phyloP scores from a whole-genome alignment of 768 basidiomycete species.

The Podaxis pistillaris region DNA sequence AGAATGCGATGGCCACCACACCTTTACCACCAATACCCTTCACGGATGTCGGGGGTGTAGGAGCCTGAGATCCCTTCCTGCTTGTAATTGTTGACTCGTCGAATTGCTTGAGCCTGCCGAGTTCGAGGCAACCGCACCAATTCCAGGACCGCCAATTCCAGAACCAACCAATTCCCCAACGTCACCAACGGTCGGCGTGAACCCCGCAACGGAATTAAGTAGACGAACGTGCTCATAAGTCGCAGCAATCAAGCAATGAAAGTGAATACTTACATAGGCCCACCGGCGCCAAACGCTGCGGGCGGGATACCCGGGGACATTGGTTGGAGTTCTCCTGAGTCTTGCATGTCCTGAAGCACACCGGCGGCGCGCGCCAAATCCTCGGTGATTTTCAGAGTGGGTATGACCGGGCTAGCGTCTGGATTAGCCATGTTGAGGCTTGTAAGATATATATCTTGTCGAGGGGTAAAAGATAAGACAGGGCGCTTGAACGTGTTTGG shows the following conservation, averaged over 20 bases:
- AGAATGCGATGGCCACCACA: conserved; percentile 25
- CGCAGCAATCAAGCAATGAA: background rate
- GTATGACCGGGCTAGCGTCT: conserved; percentile 24
- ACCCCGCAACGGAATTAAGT: background rate
- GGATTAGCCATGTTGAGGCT: conserved; percentile 23
- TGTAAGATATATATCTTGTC: conserved; percentile 1
- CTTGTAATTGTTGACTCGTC: conserved; percentile 74
- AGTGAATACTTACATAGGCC: conserved; percentile 56
- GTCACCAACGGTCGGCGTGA: background rate
- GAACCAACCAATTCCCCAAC: background rate
- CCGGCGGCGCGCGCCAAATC: conserved; percentile 51
- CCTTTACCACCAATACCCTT: conserved; percentile 91
- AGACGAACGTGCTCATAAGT: background rate
- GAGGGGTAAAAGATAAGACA: conserved; percentile 19
- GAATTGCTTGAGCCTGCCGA: conserved; percentile 69
- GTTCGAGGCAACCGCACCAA: conserved; percentile 5
- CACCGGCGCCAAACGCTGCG: conserved; percentile 68
- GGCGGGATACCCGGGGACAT: conserved; percentile 50
- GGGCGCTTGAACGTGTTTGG: conserved; percentile 8
- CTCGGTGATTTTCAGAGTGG: conserved; percentile 34
- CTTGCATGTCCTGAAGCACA: conserved; percentile 48
- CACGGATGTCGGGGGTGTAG: conserved; percentile 79
- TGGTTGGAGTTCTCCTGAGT: conserved; percentile 31
- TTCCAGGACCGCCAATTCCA: background rate
- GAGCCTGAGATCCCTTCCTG: conserved; percentile 66